Conservation (phyloP, 768 basidiomycete genomes). For the Tricholoma bakamatsutake region DNA sequence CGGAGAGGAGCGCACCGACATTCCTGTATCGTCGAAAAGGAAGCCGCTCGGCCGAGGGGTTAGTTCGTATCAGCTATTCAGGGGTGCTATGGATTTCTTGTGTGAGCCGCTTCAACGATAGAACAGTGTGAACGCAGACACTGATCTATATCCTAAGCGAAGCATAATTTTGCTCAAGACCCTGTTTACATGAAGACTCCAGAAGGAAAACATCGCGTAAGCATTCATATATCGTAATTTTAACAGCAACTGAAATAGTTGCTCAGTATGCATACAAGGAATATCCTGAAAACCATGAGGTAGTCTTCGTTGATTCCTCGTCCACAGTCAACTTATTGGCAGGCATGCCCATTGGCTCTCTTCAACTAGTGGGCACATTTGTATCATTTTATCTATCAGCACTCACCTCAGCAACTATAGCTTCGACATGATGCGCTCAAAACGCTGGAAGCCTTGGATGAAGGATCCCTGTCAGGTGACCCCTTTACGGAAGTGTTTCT, state of each 20-base stretch:
- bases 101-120: constrained; percentile 39
- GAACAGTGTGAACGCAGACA: background rate
- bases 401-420: constrained; percentile 30
- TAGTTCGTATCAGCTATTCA: constrained; percentile 88
- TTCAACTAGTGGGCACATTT: constrained; percentile 57
- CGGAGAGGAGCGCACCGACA: constrained; percentile 54
- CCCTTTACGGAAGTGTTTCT: constrained; percentile 71
- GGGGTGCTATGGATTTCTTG: constrained; percentile 78
- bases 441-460: constrained; percentile 63
- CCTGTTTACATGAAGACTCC: constrained; percentile 54
- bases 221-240: constrained; percentile 11
- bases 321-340: constrained; percentile 75
- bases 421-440: constrained; percentile 69
- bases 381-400: background rate
- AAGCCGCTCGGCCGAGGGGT: constrained; percentile 72
- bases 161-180: constrained; percentile 57
- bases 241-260: constrained; percentile 1
- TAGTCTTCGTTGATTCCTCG: constrained; percentile 74
- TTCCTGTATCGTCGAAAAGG: constrained; percentile 29
- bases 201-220: constrained; percentile 52
- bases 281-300: constrained; percentile 42
- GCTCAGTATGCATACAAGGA: constrained; percentile 53
- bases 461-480: constrained; percentile 42
- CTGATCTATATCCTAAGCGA: constrained; percentile 39
- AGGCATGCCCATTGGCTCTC: constrained; percentile 67